These are phyloP conservation scores for Zygoascus biomembranicola DNA, from an alignment of 805 yeast genomes.

Conservation along the genomic window DNA sequence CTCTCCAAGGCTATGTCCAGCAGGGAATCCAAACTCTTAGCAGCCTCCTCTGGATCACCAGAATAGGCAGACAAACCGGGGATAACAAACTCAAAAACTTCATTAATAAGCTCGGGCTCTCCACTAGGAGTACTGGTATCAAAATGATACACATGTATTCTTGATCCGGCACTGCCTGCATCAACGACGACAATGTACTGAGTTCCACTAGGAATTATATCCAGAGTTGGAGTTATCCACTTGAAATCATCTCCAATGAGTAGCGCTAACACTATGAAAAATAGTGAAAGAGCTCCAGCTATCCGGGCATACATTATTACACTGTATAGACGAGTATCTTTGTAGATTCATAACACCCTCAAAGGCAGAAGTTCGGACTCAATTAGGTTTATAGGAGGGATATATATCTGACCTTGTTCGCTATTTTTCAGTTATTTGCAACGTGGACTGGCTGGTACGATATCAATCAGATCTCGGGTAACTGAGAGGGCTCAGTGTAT, in stretches of 20 bases:
- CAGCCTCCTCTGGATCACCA: slow-evolving; percentile 73
- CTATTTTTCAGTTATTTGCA: too few species aligned
- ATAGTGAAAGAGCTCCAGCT: background rate
- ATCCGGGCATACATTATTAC: background rate
- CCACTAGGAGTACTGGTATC: slow-evolving; percentile 47
- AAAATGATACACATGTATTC: slow-evolving; percentile 87
- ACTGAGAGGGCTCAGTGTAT: too few species aligned
- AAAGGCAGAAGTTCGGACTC: too few species aligned
- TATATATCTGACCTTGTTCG: too few species aligned
- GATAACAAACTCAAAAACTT: slow-evolving; percentile 74
- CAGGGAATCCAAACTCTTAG: slow-evolving; percentile 73
- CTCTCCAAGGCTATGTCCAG: slow-evolving; percentile 62
- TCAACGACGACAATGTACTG: slow-evolving; percentile 87
- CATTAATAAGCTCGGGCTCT: slow-evolving; percentile 70
- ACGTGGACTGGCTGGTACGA: too few species aligned
- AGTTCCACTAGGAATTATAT: slow-evolving; percentile 12
- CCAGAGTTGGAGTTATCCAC: background rate
- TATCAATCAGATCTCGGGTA: too few species aligned
- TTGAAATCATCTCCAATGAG: background rate
- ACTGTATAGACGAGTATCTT: background rate
- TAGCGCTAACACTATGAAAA: background rate
- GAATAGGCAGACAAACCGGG: slow-evolving; percentile 88
- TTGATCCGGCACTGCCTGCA: slow-evolving; percentile 95
- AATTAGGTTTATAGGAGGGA: too few species aligned
- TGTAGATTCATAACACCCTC: too few species aligned